phyloP scores from a whole-genome alignment of 306 rosid species.

The Cyamopsis tetragonoloba region DNA sequence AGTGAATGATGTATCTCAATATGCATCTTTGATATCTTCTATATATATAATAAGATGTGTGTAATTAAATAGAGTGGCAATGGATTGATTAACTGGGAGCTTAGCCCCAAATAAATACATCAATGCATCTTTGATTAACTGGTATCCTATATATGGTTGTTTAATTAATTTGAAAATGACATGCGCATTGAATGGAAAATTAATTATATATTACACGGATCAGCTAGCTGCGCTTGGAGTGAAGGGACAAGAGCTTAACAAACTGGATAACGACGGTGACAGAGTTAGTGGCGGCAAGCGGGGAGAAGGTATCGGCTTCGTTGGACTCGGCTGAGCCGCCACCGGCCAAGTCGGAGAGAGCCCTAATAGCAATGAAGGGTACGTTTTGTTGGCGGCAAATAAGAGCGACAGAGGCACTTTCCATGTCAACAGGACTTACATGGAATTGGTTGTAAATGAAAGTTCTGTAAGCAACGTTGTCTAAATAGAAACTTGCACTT shows the following conservation, averaged over 20 bases:
- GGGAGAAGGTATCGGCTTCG: constrained; percentile 45
- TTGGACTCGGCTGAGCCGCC: constrained; percentile 49
- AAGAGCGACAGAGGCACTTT: constrained; percentile 51
- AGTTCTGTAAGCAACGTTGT: constrained; percentile 49
- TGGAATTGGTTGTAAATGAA: constrained; percentile 46
- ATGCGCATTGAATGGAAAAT: no score
- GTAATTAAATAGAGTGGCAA: no score
- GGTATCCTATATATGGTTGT: no score
- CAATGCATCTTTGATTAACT: no score
- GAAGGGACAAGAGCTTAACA: constrained; percentile 31
- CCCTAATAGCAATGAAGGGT: constrained; percentile 51
- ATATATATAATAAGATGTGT: no score
- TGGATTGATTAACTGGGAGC: no score
- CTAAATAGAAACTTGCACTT: constrained; percentile 48
- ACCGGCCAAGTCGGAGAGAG: constrained; percentile 50
- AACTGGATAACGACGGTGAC: constrained; percentile 43
- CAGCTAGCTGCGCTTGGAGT: neutral
- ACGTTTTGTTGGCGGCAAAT: constrained; percentile 43
- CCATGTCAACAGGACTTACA: constrained; percentile 48
- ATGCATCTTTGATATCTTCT: no score
- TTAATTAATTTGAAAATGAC: no score
- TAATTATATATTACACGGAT: neutral
- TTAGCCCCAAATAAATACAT: no score
- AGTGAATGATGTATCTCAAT: no score
- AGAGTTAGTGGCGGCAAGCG: constrained; percentile 49